Base-by-base conservation (phyloP, 2,329 filamentous ascomycete genomes). In the Dothideomycetes sp. region DNA sequence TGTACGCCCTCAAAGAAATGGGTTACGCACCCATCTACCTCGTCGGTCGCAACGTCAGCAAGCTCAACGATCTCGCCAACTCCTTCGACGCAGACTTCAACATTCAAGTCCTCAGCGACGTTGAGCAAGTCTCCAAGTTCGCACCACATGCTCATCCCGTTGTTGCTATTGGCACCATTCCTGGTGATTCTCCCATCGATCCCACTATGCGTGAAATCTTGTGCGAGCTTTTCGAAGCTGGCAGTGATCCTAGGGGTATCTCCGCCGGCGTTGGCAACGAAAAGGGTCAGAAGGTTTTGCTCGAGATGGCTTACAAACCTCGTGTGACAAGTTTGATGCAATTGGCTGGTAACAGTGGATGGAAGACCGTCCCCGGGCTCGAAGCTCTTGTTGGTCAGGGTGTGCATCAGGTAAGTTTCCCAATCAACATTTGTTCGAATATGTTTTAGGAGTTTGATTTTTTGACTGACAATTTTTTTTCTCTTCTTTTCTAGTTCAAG, bases 301-400 rank as follows among this genome's bases (percentile, higher is more conserved):
- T 96, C 3, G 91, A 98, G 62, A 94, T 98, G 88, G 89, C 91
- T 2, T 98, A 98, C 63, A 93, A 89, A 62, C 91, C 91, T 15
- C 69, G 74, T 0, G 73, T 84, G 38, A 98, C 91, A 4, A 76
- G 81, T 6, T 63, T 94, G 50, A 95, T 96, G 79, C 74, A 83
- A 57, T 67, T 95, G 57, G 89, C 88, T 2, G 71, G 78, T 52
- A 74, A 82, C 50, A 74, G 75, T 10, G 80, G 81, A 3, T 98
- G 91, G 91, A 73, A 67, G 42, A 86, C 82, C 2, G 81, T 96
- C 47, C 80, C 86, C 6, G 91, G 91, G 0, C 63, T 95, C 27
- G 91, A 98, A 61, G 87, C 91, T 20, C 69, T 98, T 41, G 79
- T 87, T 46, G 85, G 84, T 4, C 91, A 98, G 63, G 91, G 76